phyloP scores from a whole-genome alignment of 805 yeast species.

The Sugiyamaella qingdaonensis region DNA sequence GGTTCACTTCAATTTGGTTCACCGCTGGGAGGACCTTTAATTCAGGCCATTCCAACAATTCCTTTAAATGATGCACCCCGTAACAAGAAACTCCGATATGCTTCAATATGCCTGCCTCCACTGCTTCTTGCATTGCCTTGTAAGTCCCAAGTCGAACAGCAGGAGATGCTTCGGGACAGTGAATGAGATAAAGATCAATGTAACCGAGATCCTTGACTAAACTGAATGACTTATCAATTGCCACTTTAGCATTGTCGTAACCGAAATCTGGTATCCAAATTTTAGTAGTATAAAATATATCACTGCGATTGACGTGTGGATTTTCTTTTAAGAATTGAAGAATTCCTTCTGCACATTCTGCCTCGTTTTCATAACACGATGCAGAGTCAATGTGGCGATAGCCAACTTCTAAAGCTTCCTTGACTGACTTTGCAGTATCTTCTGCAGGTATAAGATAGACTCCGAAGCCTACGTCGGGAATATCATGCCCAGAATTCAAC shows the following conservation, averaged over 20 bases:
- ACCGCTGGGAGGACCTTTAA: slow-evolving; percentile 60
- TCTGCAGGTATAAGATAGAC: slow-evolving; percentile 50
- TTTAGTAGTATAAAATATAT: slow-evolving; percentile 57
- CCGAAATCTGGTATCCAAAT: slow-evolving; percentile 73
- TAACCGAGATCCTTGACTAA: slow-evolving; percentile 46
- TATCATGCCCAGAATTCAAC: slow-evolving; percentile 53
- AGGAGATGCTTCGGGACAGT: slow-evolving; percentile 39
- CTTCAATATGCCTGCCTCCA: slow-evolving; percentile 45
- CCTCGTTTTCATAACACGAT: slow-evolving; percentile 59
- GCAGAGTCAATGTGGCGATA: slow-evolving; percentile 78
- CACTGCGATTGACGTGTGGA: slow-evolving; percentile 48
- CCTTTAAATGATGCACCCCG: slow-evolving; percentile 53
- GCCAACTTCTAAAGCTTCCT: slow-evolving; percentile 57
- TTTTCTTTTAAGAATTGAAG: slow-evolving; percentile 45
- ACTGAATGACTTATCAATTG: slow-evolving; percentile 55
- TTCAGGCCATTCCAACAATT: slow-evolving; percentile 45
- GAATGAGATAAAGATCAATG: slow-evolving; percentile 67
- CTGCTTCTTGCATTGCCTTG: slow-evolving; percentile 47
- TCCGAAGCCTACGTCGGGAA: slow-evolving; percentile 45
- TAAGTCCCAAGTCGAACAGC: slow-evolving; percentile 20
- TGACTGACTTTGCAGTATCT: slow-evolving; percentile 39
- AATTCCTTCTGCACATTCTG: slow-evolving; percentile 58
- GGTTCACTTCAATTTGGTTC: slow-evolving; percentile 80
- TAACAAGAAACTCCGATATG: slow-evolving; percentile 63
- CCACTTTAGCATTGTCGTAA: slow-evolving; percentile 48